Evolutionary conservation across 371 early-diverging fungal genomes (phyloP).

Genomic region (Amoeboaphelidium protococcarum): DNA sequence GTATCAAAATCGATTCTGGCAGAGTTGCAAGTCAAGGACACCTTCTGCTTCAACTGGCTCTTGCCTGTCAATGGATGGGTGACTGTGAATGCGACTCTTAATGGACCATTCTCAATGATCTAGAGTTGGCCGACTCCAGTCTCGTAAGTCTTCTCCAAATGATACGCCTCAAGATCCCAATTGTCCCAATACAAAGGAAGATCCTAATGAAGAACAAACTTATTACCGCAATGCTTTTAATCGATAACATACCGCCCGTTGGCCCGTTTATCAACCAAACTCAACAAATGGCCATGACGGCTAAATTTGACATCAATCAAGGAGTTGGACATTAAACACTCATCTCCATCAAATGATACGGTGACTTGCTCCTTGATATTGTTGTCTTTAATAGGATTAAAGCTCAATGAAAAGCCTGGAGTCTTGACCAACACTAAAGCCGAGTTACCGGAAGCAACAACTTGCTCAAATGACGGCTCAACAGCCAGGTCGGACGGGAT

Average conservation of each 20-base stretch:
- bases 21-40: constrained; percentile 37
- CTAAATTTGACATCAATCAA: constrained; percentile 5
- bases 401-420: neutral
- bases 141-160: constrained; percentile 38
- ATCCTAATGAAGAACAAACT: constrained; percentile 59
- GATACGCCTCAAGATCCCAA: constrained; percentile 53
- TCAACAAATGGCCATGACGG: neutral
- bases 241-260: constrained; percentile 40
- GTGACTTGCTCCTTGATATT: no score
- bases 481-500: neutral
- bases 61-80: constrained; percentile 27
- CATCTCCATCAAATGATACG: no score
- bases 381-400: no score
- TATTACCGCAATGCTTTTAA: constrained; percentile 34
- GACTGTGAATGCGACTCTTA: constrained; percentile 38
- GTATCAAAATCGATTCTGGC: constrained; percentile 55
- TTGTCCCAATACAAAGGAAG: constrained; percentile 63
- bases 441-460: neutral
- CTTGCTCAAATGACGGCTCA: neutral
- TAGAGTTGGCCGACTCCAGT: constrained; percentile 11
- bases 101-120: constrained; percentile 42
- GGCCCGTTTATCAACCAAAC: neutral
- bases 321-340: neutral
- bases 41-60: constrained; percentile 38
- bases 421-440: neutral